Evolutionary conservation across 441 rosid species (phyloP).

Genomic region (Breynia disticha): DNA sequence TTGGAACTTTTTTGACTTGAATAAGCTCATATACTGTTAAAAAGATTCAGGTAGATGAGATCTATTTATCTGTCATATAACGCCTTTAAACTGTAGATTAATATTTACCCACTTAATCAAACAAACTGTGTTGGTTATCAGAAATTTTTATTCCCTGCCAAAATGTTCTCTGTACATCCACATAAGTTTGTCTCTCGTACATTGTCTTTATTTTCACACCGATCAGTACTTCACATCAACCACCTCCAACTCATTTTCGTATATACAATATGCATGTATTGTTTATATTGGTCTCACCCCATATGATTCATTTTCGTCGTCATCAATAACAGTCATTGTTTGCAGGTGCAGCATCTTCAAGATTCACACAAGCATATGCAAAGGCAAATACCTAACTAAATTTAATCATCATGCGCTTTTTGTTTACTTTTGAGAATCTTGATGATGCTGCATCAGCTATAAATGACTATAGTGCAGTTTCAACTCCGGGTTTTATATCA

Average conservation of each 20-base stretch:
- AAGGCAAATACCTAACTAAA: background rate
- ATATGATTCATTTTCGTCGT: background rate
- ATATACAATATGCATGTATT: background rate
- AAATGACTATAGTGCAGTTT: slow-evolving; percentile 27
- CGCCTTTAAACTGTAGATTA: too few species aligned
- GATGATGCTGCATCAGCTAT: slow-evolving; percentile 99
- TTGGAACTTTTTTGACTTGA: background rate
- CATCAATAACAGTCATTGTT: slow-evolving; percentile 33
- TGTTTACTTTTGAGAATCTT: slow-evolving; percentile 68
- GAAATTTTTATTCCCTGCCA: too few species aligned
- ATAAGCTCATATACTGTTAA: slow-evolving; percentile 5
- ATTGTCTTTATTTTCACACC: too few species aligned
- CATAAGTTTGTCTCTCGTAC: too few species aligned
- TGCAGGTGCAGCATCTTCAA: slow-evolving; percentile 82
- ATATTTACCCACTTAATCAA: too few species aligned
- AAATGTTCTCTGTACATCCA: too few species aligned
- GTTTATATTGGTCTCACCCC: background rate
- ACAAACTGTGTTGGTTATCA: too few species aligned
- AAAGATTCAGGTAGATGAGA: slow-evolving; percentile 6
- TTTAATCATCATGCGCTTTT: background rate
- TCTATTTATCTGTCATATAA: slow-evolving; percentile 2
- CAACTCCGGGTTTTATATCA: too few species aligned
- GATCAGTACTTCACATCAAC: too few species aligned
- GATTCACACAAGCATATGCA: slow-evolving; percentile 75
- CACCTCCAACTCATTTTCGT: too few species aligned